A percentile compares a stretch with the other conserved stretches of the same genome.
These are phyloP conservation scores for Saccharomycopsis synnaedendra DNA, from an alignment of 805 yeast genomes.

Conservation along the genomic window DNA sequence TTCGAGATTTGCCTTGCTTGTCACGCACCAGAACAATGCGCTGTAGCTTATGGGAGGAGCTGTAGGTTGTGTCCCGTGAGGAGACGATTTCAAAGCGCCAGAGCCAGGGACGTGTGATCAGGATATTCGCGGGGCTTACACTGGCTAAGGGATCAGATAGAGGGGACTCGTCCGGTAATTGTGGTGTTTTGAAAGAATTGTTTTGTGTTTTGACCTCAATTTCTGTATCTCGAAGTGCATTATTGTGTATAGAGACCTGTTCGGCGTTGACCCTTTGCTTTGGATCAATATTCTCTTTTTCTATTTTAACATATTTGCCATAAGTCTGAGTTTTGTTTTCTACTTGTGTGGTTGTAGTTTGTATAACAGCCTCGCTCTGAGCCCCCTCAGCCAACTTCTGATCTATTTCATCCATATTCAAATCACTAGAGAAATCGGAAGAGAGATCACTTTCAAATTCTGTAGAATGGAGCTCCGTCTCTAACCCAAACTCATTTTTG, in stretches of 20 bases:
- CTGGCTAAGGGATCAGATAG: background rate
- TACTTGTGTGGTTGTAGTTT: background rate
- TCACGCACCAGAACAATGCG: constrained; percentile 39
- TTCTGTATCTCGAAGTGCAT: no score
- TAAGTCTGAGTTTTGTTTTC: background rate
- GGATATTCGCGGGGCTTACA: constrained; percentile 10
- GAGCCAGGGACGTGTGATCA: constrained; percentile 12
- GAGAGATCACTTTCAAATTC: no score
- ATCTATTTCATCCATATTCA: constrained; percentile 9
- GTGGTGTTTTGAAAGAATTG: no score
- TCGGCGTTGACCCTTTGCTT: no score
- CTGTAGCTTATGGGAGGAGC: constrained; percentile 9
- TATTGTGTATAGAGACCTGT: no score
- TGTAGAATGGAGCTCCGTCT: no score
- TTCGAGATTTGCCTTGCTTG: constrained; percentile 22
- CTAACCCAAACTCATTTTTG: no score
- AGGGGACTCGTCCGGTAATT: no score
- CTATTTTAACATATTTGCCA: no score
- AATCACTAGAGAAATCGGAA: constrained; percentile 2
- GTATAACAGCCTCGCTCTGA: background rate
- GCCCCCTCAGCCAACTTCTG: constrained; percentile 7
- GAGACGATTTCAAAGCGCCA: constrained; percentile 12
- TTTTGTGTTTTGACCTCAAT: no score
- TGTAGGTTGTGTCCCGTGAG: constrained; percentile 4
- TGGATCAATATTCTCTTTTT: no score